phyloP scores from a whole-genome alignment of 345 rosid species.

The Erysimum cheiranthoides region DNA sequence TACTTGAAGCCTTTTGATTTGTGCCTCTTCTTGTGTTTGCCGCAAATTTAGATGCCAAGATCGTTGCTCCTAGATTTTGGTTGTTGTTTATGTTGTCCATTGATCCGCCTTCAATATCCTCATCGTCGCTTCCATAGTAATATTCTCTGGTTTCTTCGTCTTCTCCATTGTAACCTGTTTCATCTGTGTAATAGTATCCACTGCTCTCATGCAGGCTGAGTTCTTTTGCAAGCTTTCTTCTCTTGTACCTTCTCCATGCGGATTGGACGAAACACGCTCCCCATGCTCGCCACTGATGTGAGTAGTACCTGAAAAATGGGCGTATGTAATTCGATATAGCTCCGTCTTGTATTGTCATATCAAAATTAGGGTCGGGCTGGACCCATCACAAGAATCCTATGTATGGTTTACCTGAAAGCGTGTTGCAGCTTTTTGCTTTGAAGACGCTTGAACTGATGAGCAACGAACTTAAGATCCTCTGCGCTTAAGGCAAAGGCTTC shows the following conservation, averaged over 20 bases:
- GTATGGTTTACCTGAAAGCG: constrained; percentile 70
- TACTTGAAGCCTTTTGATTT: constrained; percentile 49
- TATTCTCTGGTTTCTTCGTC: constrained; percentile 42
- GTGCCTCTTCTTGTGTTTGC: constrained; percentile 63
- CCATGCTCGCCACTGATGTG: constrained; percentile 97
- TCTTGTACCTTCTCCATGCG: constrained; percentile 77
- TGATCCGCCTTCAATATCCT: constrained; percentile 33
- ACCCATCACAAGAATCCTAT: neutral
- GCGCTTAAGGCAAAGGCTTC: constrained; percentile 92
- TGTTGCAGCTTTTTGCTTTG: constrained; percentile 92
- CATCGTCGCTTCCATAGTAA: constrained; percentile 39
- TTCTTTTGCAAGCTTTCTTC: constrained; percentile 65
- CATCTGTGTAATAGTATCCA: constrained; percentile 44
- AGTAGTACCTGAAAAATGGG: constrained; percentile 60
- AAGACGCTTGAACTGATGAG: constrained; percentile 87
- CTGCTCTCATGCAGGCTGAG: constrained; percentile 55
- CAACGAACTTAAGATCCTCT: constrained; percentile 80
- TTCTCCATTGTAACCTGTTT: constrained; percentile 44
- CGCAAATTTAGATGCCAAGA: constrained; percentile 74
- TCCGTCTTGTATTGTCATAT: constrained; percentile 40
- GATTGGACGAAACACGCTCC: constrained; percentile 83
- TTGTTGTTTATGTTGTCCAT: constrained; percentile 35
- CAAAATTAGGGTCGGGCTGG: no score
- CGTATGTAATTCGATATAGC: neutral
- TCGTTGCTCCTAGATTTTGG: constrained; percentile 62